Base-by-base conservation (phyloP, 2,329 filamentous ascomycete genomes). In the Beauveria asiatica region DNA sequence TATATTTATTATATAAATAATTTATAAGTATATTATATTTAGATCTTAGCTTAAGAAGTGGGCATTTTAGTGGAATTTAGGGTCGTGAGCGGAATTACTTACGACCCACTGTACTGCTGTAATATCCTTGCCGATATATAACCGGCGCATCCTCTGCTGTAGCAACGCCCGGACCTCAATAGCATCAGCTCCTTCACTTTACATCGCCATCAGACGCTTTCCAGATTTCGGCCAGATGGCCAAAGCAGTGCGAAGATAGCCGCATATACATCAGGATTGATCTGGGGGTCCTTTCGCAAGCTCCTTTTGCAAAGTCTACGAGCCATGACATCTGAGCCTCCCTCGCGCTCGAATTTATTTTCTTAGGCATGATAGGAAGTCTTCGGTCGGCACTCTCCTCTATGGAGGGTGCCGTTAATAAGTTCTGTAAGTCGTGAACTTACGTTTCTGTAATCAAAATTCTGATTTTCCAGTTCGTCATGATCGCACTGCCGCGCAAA, bases 91-190 rank as follows among this genome's bases (percentile, higher is more conserved):
- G n/a, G n/a, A n/a, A n/a, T n/a, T n/a, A n/a, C n/a, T n/a, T n/a
- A n/a, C n/a, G n/a, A 21, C 21, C 21, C 5, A 23, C 23, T 23
- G 3, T 1, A 33, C 9, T 33, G 3, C 30, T 33, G 2, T 33
- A 33, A 11, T 21, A 23, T 53, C 21, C 19, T 17, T 49, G 51
- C 59, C 59, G 59, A 57, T 11, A 46, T 57, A 57, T 39, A 57
- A 25, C 59, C 59, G 59, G 53, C 59, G 59, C 59, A 51, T 61
- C 30, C 52, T 52, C 53, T 53, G 48, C 59, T 57, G 48, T 48
- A 46, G 46, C 53, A 46, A 33, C 59, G 45, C 45, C 33, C n/a
- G 13, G 51, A 33, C 17, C 13, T 21, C 13, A 13, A 5, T 37
- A 21, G 48, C 41, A 21, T 44, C 50, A 41, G 42, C 45, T 45